Percentiles rank a stretch among this genome's conserved stretches.
phyloP scores from a whole-genome alignment of 306 rosid species.

The Trifolium subterraneum region DNA sequence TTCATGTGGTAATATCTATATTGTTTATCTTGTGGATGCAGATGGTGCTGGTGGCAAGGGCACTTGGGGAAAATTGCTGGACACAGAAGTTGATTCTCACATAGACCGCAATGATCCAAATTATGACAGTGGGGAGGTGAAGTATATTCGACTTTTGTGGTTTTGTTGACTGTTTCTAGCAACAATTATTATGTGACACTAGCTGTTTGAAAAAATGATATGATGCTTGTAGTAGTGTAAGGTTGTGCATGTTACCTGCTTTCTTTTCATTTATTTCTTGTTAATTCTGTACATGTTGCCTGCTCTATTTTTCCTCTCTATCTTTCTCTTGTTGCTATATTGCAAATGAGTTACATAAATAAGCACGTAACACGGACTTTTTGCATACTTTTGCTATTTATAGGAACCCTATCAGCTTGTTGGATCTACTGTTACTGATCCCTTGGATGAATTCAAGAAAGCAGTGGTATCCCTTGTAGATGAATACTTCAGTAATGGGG shows the following conservation, averaged over 20 bases:
- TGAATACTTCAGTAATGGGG: slow-evolving; percentile 89
- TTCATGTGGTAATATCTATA: background rate
- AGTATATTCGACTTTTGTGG: background rate
- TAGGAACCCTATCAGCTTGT: slow-evolving; percentile 98
- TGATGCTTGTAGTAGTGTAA: background rate
- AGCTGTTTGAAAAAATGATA: background rate
- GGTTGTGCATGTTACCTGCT: background rate
- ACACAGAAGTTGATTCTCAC: slow-evolving; percentile 46
- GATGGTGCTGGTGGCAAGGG: slow-evolving; percentile 63
- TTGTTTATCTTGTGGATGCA: slow-evolving; percentile 27
- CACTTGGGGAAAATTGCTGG: slow-evolving; percentile 56
- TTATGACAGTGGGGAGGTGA: slow-evolving; percentile 57
- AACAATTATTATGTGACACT: background rate
- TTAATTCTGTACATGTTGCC: background rate
- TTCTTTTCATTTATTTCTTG: background rate
- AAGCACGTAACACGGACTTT: slow-evolving; percentile 6
- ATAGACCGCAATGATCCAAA: slow-evolving; percentile 55
- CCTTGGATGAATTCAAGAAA: slow-evolving; percentile 93
- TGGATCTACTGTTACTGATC: slow-evolving; percentile 77
- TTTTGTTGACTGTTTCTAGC: slow-evolving; percentile 15
- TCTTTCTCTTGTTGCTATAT: background rate
- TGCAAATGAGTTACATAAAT: slow-evolving; percentile 27
- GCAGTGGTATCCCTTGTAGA: slow-evolving; percentile 80
- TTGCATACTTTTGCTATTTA: slow-evolving; percentile 35
- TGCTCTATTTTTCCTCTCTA: background rate